phyloP scores from a whole-genome alignment of 2,329 filamentous ascomycete species.

The Penicillium psychrosexuale region DNA sequence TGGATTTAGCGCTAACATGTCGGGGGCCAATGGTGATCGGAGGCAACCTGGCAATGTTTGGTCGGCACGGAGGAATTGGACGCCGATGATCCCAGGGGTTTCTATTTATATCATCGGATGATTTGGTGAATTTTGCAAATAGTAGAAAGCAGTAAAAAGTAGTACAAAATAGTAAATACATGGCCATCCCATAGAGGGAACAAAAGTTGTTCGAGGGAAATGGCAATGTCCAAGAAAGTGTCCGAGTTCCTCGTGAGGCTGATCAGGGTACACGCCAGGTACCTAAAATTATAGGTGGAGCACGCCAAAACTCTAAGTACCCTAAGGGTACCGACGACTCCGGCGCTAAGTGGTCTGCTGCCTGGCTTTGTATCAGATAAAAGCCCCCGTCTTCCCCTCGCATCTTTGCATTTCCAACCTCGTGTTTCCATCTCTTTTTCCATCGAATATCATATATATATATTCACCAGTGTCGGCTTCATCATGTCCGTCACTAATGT shows the following conservation, averaged over 20 bases:
- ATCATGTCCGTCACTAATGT: constrained; percentile 30
- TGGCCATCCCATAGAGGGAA: neutral
- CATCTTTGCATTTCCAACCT: neutral
- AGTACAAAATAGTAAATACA: neutral
- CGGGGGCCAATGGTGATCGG: neutral
- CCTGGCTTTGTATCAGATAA: constrained; percentile 10
- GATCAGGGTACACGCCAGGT: neutral
- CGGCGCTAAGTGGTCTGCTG: constrained; percentile 11
- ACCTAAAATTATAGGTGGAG: neutral
- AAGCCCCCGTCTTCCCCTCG: constrained; percentile 1
- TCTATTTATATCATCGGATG: constrained; percentile 10
- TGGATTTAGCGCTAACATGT: neutral
- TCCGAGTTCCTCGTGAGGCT: neutral
- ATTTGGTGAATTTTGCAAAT: too few relatives aligned
- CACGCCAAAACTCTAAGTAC: neutral
- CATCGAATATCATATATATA: neutral
- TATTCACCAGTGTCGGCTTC: neutral
- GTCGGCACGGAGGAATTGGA: neutral
- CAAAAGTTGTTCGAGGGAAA: too few relatives aligned
- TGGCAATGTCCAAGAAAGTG: neutral
- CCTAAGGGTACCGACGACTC: neutral
- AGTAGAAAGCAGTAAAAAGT: too few relatives aligned
- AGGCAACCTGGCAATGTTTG: neutral
- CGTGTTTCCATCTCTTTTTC: neutral
- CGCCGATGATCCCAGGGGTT: constrained; percentile 7